Conservation (phyloP, 345 rosid species). For the Atalantia buxifolia region DNA sequence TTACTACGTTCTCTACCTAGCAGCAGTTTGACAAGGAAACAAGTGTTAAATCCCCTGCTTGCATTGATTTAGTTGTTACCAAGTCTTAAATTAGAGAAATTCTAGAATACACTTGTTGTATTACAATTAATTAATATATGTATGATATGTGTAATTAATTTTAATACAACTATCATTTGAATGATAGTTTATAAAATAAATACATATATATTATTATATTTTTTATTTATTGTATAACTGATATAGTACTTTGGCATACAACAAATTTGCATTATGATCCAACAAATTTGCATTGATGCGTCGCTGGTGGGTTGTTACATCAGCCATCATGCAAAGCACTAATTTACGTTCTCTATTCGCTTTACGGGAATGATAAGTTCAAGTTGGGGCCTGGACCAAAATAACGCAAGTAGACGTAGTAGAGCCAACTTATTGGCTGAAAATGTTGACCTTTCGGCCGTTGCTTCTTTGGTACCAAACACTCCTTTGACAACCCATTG, state of each 20-base stretch:
- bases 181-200: too few relatives aligned
- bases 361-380: neutral
- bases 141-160: too few relatives aligned
- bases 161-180: too few relatives aligned
- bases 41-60: neutral
- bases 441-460: neutral
- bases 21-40: neutral
- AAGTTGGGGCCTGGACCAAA: neutral
- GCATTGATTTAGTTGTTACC: too few relatives aligned
- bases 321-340: conserved; percentile 16
- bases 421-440: neutral
- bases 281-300: neutral
- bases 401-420: neutral
- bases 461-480: neutral
- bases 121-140: too few relatives aligned
- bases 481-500: neutral
- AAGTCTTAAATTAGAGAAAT: too few relatives aligned
- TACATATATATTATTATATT: too few relatives aligned
- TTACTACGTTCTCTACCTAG: too few relatives aligned
- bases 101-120: too few relatives aligned
- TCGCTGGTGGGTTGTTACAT: neutral
- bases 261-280: too few relatives aligned
- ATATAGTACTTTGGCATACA: too few relatives aligned
- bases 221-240: too few relatives aligned
- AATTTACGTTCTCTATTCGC: conserved; percentile 14